Conservation (phyloP, 768 basidiomycete species). For the Mycena latifolia region DNA sequence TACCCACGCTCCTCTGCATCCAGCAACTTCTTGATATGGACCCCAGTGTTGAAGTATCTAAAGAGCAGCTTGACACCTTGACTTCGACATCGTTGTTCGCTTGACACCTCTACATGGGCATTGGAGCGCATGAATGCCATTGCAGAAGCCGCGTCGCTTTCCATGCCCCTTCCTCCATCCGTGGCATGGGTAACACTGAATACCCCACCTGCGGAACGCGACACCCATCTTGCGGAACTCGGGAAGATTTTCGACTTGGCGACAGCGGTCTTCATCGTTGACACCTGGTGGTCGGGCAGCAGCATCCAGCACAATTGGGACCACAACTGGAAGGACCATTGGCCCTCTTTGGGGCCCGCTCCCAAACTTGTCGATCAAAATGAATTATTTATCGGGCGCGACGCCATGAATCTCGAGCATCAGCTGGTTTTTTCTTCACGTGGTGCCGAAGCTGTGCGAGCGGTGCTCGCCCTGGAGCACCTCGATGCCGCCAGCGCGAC, state of each 20-base stretch:
- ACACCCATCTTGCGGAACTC: conserved; percentile 1
- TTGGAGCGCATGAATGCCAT: conserved; percentile 10
- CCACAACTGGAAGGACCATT: background rate
- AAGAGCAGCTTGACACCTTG: background rate
- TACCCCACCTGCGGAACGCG: background rate
- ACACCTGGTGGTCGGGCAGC: conserved; percentile 1
- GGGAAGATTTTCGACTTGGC: conserved; percentile 7
- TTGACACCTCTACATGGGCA: conserved; percentile 2
- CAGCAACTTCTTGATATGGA: background rate
- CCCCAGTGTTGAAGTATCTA: background rate
- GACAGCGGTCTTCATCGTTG: conserved; percentile 7
- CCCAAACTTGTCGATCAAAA: background rate
- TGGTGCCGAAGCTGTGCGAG: conserved; percentile 11
- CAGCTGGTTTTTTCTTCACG: background rate
- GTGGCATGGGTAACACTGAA: conserved; percentile 1
- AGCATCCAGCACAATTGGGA: background rate
- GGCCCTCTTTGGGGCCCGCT: conserved; percentile 2
- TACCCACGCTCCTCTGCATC: background rate
- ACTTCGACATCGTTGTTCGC: background rate
- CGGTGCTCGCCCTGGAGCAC: conserved; percentile 2
- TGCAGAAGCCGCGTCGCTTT: conserved; percentile 3
- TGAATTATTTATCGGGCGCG: conserved; percentile 1
- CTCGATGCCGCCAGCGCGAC: background rate
- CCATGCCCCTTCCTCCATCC: conserved; percentile 1
- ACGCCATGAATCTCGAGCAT: background rate